Conservation (phyloP, 164 flowering plant genomes). For the Amborella trichopoda region DNA sequence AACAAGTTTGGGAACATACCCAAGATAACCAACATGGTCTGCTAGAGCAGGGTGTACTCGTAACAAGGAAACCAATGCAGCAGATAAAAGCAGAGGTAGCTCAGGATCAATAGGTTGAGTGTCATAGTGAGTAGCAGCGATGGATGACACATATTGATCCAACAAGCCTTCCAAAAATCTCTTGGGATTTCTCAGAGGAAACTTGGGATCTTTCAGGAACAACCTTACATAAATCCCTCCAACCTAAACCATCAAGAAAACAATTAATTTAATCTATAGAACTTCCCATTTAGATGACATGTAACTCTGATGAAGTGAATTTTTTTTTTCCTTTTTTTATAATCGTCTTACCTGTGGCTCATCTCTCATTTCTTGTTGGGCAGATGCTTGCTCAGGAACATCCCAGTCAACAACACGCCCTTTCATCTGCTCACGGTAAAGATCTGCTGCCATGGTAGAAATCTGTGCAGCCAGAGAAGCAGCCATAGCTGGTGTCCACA, state of each 20-base stretch:
- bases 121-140: slow-evolving; percentile 90
- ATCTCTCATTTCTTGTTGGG: slow-evolving; percentile 95
- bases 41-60: slow-evolving; percentile 97
- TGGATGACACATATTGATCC: slow-evolving; percentile 90
- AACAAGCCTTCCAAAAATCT: slow-evolving; percentile 93
- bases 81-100: slow-evolving; percentile 89
- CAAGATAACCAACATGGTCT: slow-evolving; percentile 97
- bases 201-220: slow-evolving; percentile 95
- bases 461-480: slow-evolving; percentile 89
- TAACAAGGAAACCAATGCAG: slow-evolving; percentile 85
- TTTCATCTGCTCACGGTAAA: slow-evolving; percentile 89
- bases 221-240: slow-evolving; percentile 97
- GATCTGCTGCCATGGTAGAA: slow-evolving; percentile 87
- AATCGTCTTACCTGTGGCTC: slow-evolving; percentile 98
- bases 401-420: slow-evolving; percentile 98
- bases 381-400: slow-evolving; percentile 90
- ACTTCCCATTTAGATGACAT: too few relatives aligned
- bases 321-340: too few relatives aligned
- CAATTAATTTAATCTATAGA: too few relatives aligned
- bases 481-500: slow-evolving; percentile 99
- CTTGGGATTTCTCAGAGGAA: slow-evolving; percentile 97
- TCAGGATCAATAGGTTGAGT: slow-evolving; percentile 66
- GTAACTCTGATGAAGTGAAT: too few relatives aligned
- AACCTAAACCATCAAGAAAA: slow-evolving; percentile 43
- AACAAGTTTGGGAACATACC: slow-evolving; percentile 97